Evolutionary conservation across 2,329 filamentous ascomycete species (phyloP).

Genomic region (Harringtonia lauricola): DNA sequence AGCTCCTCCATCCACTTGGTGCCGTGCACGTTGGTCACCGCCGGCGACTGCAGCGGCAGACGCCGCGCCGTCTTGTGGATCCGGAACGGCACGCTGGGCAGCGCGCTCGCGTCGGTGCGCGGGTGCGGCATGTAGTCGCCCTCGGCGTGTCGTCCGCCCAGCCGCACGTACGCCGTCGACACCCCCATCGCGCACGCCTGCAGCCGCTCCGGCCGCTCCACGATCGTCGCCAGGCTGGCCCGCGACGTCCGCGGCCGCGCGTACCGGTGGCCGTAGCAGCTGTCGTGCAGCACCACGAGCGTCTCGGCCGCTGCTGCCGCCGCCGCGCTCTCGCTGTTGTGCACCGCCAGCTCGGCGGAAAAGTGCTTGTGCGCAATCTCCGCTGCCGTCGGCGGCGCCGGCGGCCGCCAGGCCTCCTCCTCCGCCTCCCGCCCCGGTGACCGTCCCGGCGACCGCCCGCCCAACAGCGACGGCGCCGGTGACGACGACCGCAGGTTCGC

Average conservation of each 20-base stretch:
- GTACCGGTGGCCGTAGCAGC: constrained; percentile 89
- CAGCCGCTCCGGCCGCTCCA: constrained; percentile 86
- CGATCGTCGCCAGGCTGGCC: constrained; percentile 63
- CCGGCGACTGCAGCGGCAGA: constrained; percentile 59
- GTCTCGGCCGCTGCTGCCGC: constrained; percentile 38
- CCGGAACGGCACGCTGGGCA: constrained; percentile 62
- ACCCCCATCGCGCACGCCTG: constrained; percentile 75
- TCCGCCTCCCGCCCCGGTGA: neutral
- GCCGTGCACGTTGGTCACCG: constrained; percentile 86
- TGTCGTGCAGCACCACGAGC: constrained; percentile 80
- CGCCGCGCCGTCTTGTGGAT: constrained; percentile 71
- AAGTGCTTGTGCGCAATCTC: constrained; percentile 60
- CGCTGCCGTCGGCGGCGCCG: constrained; percentile 28
- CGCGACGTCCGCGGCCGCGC: constrained; percentile 71
- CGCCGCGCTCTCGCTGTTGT: constrained; percentile 19
- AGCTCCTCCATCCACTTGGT: constrained; percentile 89
- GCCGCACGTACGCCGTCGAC: constrained; percentile 78
- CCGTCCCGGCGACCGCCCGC: constrained; percentile 16
- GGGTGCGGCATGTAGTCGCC: constrained; percentile 59
- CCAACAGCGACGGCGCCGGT: constrained; percentile 7
- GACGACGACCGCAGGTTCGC: constrained; percentile 23
- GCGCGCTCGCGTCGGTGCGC: constrained; percentile 37
- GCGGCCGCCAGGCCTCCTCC: constrained; percentile 9
- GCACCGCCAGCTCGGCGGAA: constrained; percentile 53
- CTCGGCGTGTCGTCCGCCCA: constrained; percentile 69